Conservation (phyloP, 495 filamentous ascomycete genomes). For the Chlorociboria aeruginascens region DNA sequence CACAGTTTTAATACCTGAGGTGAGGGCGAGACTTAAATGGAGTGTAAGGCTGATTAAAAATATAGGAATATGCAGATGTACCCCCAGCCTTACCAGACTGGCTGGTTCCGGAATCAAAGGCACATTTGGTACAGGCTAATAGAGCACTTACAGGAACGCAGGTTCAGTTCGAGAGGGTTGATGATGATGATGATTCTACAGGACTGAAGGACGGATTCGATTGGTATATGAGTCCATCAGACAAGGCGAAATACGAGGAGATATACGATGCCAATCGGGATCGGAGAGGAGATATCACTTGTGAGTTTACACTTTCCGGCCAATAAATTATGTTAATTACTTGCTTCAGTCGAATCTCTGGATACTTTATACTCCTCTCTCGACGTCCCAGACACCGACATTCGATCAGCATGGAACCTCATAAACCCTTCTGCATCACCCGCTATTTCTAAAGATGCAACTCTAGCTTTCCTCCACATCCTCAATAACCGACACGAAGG, state of each 20-base stretch:
- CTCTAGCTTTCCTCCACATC: constrained; percentile 89
- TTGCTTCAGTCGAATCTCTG: constrained; percentile 54
- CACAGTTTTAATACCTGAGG: neutral
- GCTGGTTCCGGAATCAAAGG: constrained; percentile 93
- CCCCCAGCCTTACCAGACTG: constrained; percentile 79
- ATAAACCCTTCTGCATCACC: constrained; percentile 74
- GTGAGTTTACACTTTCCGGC: constrained; percentile 25
- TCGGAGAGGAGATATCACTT: constrained; percentile 72
- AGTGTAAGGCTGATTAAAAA: neutral
- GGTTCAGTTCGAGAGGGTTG: constrained; percentile 67
- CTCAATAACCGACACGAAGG: constrained; percentile 92
- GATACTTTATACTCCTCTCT: constrained; percentile 79
- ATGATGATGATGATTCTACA: constrained; percentile 62
- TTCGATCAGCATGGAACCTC: constrained; percentile 91
- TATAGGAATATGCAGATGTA: constrained; percentile 76
- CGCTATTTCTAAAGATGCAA: constrained; percentile 87
- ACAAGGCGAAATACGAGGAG: constrained; percentile 87
- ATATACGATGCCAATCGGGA: constrained; percentile 88
- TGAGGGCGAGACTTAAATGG: neutral
- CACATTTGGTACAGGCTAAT: constrained; percentile 84
- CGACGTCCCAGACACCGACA: constrained; percentile 90
- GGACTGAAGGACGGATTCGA: constrained; percentile 94
- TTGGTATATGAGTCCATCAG: constrained; percentile 93
- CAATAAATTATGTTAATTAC: constrained; percentile 1
- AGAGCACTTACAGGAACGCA: constrained; percentile 66